Evolutionary conservation across 2,329 filamentous ascomycete genomes (phyloP).

Genomic region (Esteya vermicola): DNA sequence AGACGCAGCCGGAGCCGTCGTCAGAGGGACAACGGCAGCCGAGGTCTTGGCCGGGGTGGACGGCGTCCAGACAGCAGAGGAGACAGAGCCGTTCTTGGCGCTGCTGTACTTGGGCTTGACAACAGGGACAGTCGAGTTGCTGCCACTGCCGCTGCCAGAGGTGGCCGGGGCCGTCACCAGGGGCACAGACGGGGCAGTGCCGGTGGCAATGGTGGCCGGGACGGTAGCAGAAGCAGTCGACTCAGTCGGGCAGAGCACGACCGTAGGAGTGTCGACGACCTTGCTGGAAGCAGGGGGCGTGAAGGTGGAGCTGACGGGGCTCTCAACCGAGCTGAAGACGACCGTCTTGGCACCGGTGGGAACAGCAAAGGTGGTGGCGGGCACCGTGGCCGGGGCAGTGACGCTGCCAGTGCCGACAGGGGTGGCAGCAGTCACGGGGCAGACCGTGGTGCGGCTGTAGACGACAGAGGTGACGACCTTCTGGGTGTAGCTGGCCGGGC

Average conservation of each 20-base stretch:
- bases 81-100: not conserved
- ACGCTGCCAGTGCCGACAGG: slow-evolving; percentile 2
- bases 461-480: slow-evolving; percentile 15
- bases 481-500: slow-evolving; percentile 16
- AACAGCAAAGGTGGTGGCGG: slow-evolving; percentile 4
- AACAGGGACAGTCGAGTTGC: not conserved
- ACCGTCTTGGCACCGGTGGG: slow-evolving; percentile 9
- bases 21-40: not conserved
- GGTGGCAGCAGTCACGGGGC: slow-evolving; percentile 10
- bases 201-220: not conserved
- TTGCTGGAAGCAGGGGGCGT: slow-evolving; percentile 6
- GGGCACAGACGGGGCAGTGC: not conserved
- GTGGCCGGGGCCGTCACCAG: not conserved
- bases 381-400: not conserved
- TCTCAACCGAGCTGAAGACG: slow-evolving; percentile 11
- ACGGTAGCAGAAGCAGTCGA: not conserved
- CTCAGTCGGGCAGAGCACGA: too few species aligned
- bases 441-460: not conserved
- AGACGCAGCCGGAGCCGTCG: not conserved
- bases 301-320: slow-evolving; percentile 10
- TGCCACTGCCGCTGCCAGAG: not conserved
- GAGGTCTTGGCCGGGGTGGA: not conserved
- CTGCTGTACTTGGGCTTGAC: not conserved
- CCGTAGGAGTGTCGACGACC: not conserved
- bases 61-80: not conserved